Percentiles rank a stretch among this genome's conserved stretches.
These are phyloP conservation scores for Xylaria sp. DNA, from an alignment of 495 filamentous ascomycete genomes.

Conservation along the genomic window DNA sequence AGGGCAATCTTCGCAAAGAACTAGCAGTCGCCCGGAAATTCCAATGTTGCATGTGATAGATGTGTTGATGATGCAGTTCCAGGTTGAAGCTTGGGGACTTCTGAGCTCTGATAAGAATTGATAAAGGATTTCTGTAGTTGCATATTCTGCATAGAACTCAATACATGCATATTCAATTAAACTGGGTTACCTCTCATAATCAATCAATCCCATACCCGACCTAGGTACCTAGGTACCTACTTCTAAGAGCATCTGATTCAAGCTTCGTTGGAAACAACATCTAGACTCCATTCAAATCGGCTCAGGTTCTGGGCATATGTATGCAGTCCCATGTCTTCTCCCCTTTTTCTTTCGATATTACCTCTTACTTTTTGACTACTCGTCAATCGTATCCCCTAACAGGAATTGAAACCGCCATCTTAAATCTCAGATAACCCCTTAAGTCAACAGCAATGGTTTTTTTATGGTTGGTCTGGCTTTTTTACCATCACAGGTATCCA, in stretches of 20 bases:
- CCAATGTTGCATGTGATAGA: neutral
- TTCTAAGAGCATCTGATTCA: conserved; percentile 23
- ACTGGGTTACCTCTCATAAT: too few species aligned
- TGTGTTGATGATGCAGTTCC: conserved; percentile 2
- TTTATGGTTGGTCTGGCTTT: too few species aligned
- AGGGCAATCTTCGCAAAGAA: neutral
- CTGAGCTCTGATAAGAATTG: neutral
- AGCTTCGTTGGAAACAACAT: conserved; percentile 14
- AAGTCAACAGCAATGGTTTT: too few species aligned
- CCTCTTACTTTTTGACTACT: too few species aligned
- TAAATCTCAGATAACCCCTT: too few species aligned
- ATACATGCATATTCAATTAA: neutral
- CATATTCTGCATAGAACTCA: neutral
- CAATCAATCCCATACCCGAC: too few species aligned
- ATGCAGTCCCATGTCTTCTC: conserved; percentile 5
- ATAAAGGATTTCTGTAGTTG: neutral
- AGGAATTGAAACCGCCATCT: too few species aligned
- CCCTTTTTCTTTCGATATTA: too few species aligned
- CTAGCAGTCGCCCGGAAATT: neutral
- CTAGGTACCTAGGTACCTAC: too few species aligned
- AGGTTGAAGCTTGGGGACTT: conserved; percentile 3
- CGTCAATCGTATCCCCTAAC: too few species aligned
- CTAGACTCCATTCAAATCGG: conserved; percentile 22
- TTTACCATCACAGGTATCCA: too few species aligned
- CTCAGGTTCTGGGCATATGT: conserved; percentile 5